Conservation (phyloP, 2,329 filamentous ascomycete genomes). For the Ophiocordyceps camponoti-rufipedis region DNA sequence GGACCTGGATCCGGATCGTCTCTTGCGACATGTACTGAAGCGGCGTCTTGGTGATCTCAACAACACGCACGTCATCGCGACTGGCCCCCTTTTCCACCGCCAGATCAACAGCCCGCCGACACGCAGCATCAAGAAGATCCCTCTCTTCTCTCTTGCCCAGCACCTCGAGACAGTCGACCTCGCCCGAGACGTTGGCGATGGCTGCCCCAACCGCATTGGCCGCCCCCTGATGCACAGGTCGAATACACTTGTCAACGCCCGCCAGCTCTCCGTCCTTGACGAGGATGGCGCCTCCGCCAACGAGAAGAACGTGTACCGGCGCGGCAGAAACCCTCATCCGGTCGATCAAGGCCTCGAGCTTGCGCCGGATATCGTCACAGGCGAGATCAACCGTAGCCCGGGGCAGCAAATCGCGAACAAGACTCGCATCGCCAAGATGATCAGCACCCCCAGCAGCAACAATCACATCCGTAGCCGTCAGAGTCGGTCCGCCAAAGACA, state of each 20-base stretch:
- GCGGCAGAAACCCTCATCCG: slow-evolving; percentile 36
- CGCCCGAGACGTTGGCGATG: slow-evolving; percentile 34
- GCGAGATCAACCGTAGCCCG: slow-evolving; percentile 6
- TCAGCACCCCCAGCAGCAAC: slow-evolving; percentile 16
- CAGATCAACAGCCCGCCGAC: slow-evolving; percentile 13
- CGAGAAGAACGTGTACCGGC: slow-evolving; percentile 31
- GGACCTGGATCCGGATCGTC: slow-evolving; percentile 15
- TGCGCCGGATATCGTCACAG: slow-evolving; percentile 19
- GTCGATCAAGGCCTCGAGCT: slow-evolving; percentile 33
- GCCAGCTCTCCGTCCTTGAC: slow-evolving; percentile 23
- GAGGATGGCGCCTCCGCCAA: slow-evolving; percentile 37
- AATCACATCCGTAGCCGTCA: slow-evolving; percentile 35
- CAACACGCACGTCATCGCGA: slow-evolving; percentile 19
- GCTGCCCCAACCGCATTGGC: slow-evolving; percentile 44
- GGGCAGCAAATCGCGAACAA: slow-evolving; percentile 10
- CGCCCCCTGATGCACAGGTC: slow-evolving; percentile 32
- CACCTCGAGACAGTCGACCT: slow-evolving; percentile 32
- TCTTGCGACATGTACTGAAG: slow-evolving; percentile 17
- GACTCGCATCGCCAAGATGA: slow-evolving; percentile 11
- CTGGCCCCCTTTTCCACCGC: slow-evolving; percentile 14
- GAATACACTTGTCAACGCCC: slow-evolving; percentile 30
- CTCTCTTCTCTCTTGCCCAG: slow-evolving; percentile 18
- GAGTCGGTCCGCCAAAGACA: slow-evolving; percentile 31
- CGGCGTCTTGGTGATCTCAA: slow-evolving; percentile 24
- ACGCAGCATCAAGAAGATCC: slow-evolving; percentile 19